Base-by-base conservation (phyloP, 371 early-diverging fungal species). In the Saksenaea oblongispora region DNA sequence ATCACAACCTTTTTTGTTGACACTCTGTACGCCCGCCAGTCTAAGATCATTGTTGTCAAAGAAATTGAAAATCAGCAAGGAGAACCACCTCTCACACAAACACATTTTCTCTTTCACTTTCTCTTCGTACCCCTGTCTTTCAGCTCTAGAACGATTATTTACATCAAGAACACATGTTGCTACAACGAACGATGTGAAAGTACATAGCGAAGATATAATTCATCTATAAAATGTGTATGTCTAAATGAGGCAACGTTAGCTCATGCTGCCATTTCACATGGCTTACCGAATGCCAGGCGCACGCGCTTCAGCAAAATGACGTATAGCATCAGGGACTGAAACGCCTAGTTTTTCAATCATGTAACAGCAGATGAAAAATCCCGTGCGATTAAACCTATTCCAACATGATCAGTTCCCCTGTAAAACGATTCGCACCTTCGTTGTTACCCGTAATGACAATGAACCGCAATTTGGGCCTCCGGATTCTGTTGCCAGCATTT, bases 361-460 rank as follows among this genome's bases (percentile, higher is more conserved):
- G 59, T 88, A 90, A 15, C 82, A 87, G 59, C 87, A 87, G 18
- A 91, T 76, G 68, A 91, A 79, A 63, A 89, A 89, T 5, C 91
- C 91, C 1, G 90, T 91, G 17, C 90, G 78, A 67, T 87, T 87
- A 58, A 85, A 87, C 15, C 84, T 84, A 59, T 17, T n/a, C 31
- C 17, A 54, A 28, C 27, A 3, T 8, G 34, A 15, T 17, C 36
- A 24, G 34, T 31, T 10, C n/a, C 1, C 14, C 42, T 18, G 7
- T 31, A 36, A 28, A 15, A 44, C 57, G 13, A 8, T 41, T 18
- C 27, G 44, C 13, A 14, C 22, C 27, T 1, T 24, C 5, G 18
- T 60, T 13, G 18, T 60, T 82, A 84, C 79, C 91, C 91, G 69
- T 91, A 91, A 66, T 91, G 91, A 67, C 91, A 91, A 64, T 91